Evolutionary conservation across 768 basidiomycete species (phyloP).

Genomic region (Tephrocybe sp.): DNA sequence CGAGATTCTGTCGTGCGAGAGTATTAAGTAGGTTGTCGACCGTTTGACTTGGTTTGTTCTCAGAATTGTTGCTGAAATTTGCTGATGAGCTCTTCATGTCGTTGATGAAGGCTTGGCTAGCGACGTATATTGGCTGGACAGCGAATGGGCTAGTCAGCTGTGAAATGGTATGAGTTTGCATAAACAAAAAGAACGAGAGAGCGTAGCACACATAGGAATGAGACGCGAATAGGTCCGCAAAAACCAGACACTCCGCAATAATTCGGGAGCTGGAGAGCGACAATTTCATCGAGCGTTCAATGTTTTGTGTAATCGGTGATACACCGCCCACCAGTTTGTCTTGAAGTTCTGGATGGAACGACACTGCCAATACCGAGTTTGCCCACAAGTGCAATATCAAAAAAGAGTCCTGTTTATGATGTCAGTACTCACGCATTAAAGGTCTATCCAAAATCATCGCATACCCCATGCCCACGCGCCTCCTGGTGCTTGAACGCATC

Average conservation of each 20-base stretch:
- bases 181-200: background rate
- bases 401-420: constrained; percentile 12
- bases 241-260: constrained; percentile 16
- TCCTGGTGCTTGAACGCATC: constrained; percentile 17
- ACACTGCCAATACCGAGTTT: constrained; percentile 13
- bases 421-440: background rate
- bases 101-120: constrained; percentile 15
- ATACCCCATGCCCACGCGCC: constrained; percentile 16
- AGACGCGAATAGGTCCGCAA: constrained; percentile 16
- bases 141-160: constrained; percentile 17
- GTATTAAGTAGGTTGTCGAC: constrained; percentile 14
- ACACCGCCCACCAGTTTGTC: constrained; percentile 2
- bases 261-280: constrained; percentile 14
- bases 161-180: background rate
- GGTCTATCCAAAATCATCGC: background rate
- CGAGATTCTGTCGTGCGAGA: constrained; percentile 15
- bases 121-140: constrained; percentile 15
- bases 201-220: constrained; percentile 14
- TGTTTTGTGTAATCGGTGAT: constrained; percentile 8
- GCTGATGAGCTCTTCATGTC: constrained; percentile 10
- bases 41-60: constrained; percentile 11
- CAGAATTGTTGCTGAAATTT: background rate
- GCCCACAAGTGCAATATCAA: constrained; percentile 15
- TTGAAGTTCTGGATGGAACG: constrained; percentile 16
- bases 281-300: constrained; percentile 14